Evolutionary conservation across 805 yeast genomes (phyloP), one percentile per base, ranked within the genome.

Genomic region (Hanseniaspora nectarophila): DNA sequence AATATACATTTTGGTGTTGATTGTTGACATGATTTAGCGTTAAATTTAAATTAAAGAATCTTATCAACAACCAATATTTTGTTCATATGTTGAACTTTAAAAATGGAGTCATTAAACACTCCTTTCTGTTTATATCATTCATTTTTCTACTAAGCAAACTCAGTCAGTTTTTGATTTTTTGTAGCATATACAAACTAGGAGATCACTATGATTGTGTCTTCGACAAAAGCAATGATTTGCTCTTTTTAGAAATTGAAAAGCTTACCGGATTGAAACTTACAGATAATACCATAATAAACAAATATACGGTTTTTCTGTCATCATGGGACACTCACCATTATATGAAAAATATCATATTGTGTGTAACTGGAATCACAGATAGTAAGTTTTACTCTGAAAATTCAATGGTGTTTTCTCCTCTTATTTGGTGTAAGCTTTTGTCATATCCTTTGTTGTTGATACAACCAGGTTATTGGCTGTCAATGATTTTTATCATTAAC

Each of bases 251-350:
- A 26, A 16, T 47, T 13, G 33, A 47, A 16, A 34, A 31, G 6
- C 4, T 31, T 21, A 39, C 31, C 10, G 51, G 51, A 31, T 12
- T 32, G 5, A 12, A 15, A 13, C 20, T 47, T 7, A n/a, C 39
- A 4, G 2, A 23, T 16, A 37, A 39, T 13, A 32, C 18, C 9
- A 5, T 39, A 13, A 13, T 47, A 7, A 18, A 26, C 15, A 23
- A 40, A 16, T 47, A 32, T 15, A 32, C 32, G 23, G 40, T 47
- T 5, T 32, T 16, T 12, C 20, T 47, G 35, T 39, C 51, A 12
- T 47, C 51, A 6, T 47, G 51, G 51, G 51, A 47, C n/a, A 39
- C 51, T 21, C 51, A 47, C 23, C 43, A 47, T 31, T 47, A 47
- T 32, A 31, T 40, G 3, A 47, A 47, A 39, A 47, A 47, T 33